Conservation (phyloP, 768 basidiomycete genomes). For the Rhodosporidiobolus odoratus region DNA sequence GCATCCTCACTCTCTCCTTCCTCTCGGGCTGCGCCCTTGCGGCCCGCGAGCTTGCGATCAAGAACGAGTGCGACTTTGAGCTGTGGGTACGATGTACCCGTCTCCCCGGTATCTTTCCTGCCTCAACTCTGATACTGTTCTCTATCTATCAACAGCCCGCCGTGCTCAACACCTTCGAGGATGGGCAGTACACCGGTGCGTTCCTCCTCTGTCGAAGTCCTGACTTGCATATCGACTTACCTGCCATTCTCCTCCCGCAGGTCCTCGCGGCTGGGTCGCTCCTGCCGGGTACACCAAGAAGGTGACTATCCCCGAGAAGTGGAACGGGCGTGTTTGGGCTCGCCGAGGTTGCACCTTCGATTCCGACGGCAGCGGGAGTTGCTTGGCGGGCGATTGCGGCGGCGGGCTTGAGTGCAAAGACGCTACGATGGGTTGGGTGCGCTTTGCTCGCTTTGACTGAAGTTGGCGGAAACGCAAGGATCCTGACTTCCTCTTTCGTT, state of each 20-base stretch:
- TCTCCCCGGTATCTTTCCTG: background rate
- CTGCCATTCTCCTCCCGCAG: background rate
- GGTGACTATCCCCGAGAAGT: background rate
- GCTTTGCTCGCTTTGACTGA: background rate
- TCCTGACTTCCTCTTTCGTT: background rate
- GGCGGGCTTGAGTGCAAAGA: constrained; percentile 6
- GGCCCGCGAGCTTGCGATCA: background rate
- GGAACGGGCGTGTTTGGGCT: constrained; percentile 23
- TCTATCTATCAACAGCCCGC: constrained; percentile 4
- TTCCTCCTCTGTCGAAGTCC: background rate
- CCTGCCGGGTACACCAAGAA: background rate
- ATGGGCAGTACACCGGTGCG: constrained; percentile 4
- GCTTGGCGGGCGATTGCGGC: constrained; percentile 1
- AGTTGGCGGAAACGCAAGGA: background rate
- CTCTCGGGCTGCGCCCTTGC: background rate
- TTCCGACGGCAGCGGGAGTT: background rate
- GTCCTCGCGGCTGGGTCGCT: constrained; percentile 10
- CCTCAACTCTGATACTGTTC: background rate
- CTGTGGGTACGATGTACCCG: constrained; percentile 1
- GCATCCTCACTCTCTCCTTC: background rate
- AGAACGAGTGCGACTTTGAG: constrained; percentile 9
- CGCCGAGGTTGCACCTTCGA: constrained; percentile 16
- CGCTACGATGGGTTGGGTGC: background rate
- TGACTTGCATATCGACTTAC: background rate
- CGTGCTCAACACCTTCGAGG: background rate